These are phyloP conservation scores for Ambrosia hybrid DNA, from an alignment of 140 eudicot species.

Conservation along the genomic window DNA sequence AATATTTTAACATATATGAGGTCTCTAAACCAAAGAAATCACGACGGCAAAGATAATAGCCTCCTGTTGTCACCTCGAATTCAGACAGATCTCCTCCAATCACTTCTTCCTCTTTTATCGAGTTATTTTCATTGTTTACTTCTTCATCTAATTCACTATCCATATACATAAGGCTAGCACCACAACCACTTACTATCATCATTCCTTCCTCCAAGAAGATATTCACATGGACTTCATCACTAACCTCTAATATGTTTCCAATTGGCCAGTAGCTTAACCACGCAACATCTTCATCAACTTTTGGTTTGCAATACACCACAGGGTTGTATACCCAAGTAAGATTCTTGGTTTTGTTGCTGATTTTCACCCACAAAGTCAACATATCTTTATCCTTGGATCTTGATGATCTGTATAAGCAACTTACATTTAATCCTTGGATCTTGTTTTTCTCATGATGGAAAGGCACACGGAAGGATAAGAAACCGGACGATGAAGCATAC, in stretches of 20 bases:
- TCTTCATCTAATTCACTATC: neutral
- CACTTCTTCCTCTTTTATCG: neutral
- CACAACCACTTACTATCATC: constrained; percentile 5
- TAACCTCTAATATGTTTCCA: neutral
- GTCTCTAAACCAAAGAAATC: neutral
- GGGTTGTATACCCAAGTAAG: constrained; percentile 32
- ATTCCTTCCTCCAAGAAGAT: neutral
- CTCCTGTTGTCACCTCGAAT: constrained; percentile 13
- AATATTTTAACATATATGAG: neutral
- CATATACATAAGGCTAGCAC: constrained; percentile 19
- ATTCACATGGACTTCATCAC: constrained; percentile 26
- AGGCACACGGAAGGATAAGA: constrained; percentile 20
- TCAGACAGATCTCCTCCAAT: constrained; percentile 19
- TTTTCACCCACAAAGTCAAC: neutral
- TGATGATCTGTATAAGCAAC: neutral
- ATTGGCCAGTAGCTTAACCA: no score
- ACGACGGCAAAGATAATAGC: constrained; percentile 15
- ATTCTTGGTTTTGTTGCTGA: constrained; percentile 27
- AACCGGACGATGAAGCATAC: neutral
- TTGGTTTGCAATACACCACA: constrained; percentile 1
- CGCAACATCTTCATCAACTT: neutral
- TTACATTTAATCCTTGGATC: constrained; percentile 14
- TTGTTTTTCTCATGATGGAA: neutral
- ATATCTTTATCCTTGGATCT: constrained; percentile 20
- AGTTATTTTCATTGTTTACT: neutral